Evolutionary conservation across 768 basidiomycete species (phyloP), one percentile per base, ranked within the genome.

Genomic region (Auricularia cornea): DNA sequence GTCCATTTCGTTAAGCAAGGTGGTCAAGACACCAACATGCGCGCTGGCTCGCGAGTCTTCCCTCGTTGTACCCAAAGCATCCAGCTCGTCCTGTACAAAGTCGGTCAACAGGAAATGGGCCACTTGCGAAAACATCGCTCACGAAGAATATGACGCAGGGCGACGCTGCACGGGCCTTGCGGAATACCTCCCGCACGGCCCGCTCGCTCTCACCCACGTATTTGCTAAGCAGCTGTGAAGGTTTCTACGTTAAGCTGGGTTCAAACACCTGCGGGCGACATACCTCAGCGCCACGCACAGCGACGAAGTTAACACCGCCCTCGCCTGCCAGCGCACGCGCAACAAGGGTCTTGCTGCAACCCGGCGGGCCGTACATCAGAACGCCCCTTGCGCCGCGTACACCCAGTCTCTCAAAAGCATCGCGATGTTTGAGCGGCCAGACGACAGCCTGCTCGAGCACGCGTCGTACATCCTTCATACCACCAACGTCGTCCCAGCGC

Each of bases 81-180:
- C 97, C 60, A 99, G 92, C 73, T 99, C 97, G 71, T 99, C 97
- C 96, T 98, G 69, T 16, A 23, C 3, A 31, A 20, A 12, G 32
- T 20, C 26, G 31, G 35, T 40, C 38, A 40, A 18, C 8, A 40
- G 18, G 38, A 40, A 40, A 40, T 8, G 38, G 38, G 18, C 8
- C 8, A 40, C 8, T 8, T 8, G 18, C 44, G 44, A 23, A 48
- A 48, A 30, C 18, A 48, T 2, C 20, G 79, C 91, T 69, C 66
- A 97, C 96, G 71, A 99, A 97, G 76, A 99, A 98, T 52, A 99
- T 83, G 68, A 99, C 96, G 3, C 94, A 94, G 0, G 97, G 97
- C 1, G 96, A 85, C 4, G 94, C 94, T 5, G 91, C 90, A 35
- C 95, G 84, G 2, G 97, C 97, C 74, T 97, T 99, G 60, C 92